phyloP scores from a whole-genome alignment of 2,329 filamentous ascomycete genomes.

The Beauveria sp. region DNA sequence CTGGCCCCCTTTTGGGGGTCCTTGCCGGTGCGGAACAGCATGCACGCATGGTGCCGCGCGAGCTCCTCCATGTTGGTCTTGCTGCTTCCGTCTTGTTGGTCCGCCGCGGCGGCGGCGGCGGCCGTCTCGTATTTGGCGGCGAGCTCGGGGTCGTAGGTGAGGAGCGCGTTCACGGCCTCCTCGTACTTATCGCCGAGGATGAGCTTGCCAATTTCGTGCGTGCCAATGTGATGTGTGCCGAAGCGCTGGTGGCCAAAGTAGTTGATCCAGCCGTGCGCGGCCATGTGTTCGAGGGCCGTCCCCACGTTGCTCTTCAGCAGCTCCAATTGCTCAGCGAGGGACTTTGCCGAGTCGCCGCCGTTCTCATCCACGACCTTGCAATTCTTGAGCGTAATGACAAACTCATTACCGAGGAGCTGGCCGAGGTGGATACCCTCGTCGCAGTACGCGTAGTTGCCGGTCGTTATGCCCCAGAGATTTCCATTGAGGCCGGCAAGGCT shows the following conservation, averaged over 20 bases:
- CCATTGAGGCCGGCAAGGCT: conserved; percentile 58
- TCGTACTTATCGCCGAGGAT: conserved; percentile 78
- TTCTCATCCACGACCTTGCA: conserved; percentile 52
- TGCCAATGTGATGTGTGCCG: conserved; percentile 78
- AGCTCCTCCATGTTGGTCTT: conserved; percentile 68
- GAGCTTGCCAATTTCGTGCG: conserved; percentile 75
- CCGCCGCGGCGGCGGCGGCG: conserved; percentile 15
- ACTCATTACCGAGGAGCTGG: conserved; percentile 83
- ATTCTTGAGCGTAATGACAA: conserved; percentile 84
- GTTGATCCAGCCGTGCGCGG: conserved; percentile 80
- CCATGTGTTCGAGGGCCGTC: conserved; percentile 58
- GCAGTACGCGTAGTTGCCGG: conserved; percentile 78
- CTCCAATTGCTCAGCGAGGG: conserved; percentile 23
- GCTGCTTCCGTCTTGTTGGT: conserved; percentile 38
- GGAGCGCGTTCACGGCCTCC: conserved; percentile 68
- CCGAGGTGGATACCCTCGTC: conserved; percentile 69
- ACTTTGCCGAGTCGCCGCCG: conserved; percentile 11
- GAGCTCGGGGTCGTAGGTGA: conserved; percentile 62
- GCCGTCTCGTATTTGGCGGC: conserved; percentile 36
- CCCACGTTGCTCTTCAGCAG: conserved; percentile 35
- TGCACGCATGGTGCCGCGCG: conserved; percentile 69
- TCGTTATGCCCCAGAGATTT: conserved; percentile 53
- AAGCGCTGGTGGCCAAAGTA: conserved; percentile 98
- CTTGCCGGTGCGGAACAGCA: conserved; percentile 59
- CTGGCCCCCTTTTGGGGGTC: conserved; percentile 54